phyloP scores from a whole-genome alignment of 106 monocot species.

The Dactylorhiza incarnata region DNA sequence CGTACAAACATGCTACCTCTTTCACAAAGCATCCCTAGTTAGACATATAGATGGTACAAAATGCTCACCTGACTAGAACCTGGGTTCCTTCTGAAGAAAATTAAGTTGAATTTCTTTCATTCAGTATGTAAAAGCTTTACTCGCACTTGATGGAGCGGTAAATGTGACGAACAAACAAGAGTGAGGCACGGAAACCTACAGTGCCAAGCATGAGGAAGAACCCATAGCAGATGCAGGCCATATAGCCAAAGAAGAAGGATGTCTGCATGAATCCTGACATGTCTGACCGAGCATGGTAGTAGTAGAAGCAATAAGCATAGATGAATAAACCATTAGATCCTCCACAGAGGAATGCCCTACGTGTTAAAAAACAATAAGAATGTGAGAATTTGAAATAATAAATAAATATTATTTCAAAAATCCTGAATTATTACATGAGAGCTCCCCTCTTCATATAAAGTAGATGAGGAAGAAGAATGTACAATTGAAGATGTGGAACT shows the following conservation, averaged over 20 bases:
- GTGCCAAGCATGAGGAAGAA: constrained; percentile 62
- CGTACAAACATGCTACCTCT: too few species aligned
- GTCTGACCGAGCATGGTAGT: constrained; percentile 51
- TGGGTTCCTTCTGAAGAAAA: neutral
- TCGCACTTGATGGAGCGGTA: constrained; percentile 70
- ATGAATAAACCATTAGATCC: constrained; percentile 59
- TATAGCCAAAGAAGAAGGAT: constrained; percentile 50
- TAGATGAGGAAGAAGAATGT: too few species aligned
- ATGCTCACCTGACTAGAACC: neutral
- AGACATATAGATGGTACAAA: neutral
- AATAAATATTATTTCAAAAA: neutral
- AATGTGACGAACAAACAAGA: constrained; percentile 64
- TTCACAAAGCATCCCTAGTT: too few species aligned
- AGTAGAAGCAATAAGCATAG: constrained; percentile 58
- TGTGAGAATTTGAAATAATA: neutral
- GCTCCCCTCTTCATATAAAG: too few species aligned
- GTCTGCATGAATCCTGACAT: constrained; percentile 68
- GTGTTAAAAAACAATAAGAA: neutral
- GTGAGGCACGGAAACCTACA: constrained; percentile 47
- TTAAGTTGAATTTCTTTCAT: too few species aligned
- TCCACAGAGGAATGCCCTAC: constrained; percentile 56
- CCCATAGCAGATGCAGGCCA: constrained; percentile 66
- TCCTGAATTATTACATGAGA: neutral
- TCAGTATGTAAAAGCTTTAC: constrained; percentile 1
- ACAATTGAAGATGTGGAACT: too few species aligned